Conservation (phyloP, 495 filamentous ascomycete genomes). For the Penicillium tannophilum region DNA sequence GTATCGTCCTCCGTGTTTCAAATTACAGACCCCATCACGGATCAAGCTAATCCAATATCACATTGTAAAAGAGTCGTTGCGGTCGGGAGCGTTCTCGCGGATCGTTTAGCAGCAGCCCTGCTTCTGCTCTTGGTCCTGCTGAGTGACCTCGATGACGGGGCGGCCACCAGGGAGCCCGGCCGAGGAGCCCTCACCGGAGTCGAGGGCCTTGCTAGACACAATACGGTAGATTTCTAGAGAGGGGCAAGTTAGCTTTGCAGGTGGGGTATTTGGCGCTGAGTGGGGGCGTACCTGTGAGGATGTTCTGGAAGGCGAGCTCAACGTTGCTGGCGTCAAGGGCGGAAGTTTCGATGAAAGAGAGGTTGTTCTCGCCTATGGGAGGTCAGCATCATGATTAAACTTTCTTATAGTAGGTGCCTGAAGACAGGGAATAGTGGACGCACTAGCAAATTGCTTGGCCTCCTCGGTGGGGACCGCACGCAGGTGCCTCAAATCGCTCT, state of each 20-base stretch:
- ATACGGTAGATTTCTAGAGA: conserved; percentile 96
- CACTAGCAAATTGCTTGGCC: conserved; percentile 97
- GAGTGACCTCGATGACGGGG: conserved; percentile 75
- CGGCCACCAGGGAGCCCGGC: conserved; percentile 73
- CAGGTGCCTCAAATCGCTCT: conserved; percentile 99
- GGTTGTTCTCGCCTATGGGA: conserved; percentile 33
- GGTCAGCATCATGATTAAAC: conserved; percentile 11
- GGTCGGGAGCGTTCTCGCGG: conserved; percentile 34
- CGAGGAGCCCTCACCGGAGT: conserved; percentile 69
- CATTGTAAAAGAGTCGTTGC: conserved; percentile 46
- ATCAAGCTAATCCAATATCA: conserved; percentile 46
- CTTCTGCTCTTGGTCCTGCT: conserved; percentile 74
- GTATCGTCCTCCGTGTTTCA: conserved; percentile 40
- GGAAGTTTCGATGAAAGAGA: conserved; percentile 89
- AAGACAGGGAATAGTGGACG: conserved; percentile 29
- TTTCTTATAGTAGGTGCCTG: background rate
- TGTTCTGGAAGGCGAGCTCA: conserved; percentile 99
- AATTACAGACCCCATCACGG: conserved; percentile 46
- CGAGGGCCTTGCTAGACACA: conserved; percentile 95
- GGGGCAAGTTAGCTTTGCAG: conserved; percentile 1
- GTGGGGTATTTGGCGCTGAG: background rate
- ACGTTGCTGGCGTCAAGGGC: conserved; percentile 99
- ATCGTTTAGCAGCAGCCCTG: conserved; percentile 80
- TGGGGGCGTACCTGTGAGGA: conserved; percentile 80
- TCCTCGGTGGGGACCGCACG: conserved; percentile 97